Conservation (phyloP, 306 rosid genomes). For the Corylus heterophylla region DNA sequence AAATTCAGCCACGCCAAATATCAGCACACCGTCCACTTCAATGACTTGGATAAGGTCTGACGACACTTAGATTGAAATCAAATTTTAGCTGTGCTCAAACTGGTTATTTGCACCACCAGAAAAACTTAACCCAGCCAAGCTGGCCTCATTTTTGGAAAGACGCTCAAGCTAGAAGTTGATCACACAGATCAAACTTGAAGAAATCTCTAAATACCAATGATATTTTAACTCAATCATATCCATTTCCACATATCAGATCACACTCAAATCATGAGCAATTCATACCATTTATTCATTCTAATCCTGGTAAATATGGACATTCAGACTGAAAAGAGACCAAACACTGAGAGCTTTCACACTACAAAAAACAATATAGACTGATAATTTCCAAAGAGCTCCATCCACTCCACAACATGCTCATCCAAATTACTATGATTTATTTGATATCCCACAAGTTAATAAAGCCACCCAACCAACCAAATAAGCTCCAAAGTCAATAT, state of each 20-base stretch:
- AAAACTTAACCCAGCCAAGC: not conserved
- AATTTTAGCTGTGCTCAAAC: not conserved
- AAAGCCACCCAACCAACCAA: not conserved
- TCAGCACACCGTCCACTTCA: not conserved
- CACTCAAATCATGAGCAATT: not conserved
- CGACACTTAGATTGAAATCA: not conserved
- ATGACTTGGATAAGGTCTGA: not conserved
- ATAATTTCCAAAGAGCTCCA: not conserved
- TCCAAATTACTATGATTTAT: not conserved
- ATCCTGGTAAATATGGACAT: not conserved
- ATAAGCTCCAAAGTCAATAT: not conserved
- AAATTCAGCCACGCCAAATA: not conserved
- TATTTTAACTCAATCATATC: not conserved
- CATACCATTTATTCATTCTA: not conserved
- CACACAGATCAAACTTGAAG: not conserved
- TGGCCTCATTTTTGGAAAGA: not conserved
- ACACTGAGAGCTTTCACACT: not conserved
- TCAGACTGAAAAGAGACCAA: not conserved
- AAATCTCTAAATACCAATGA: not conserved
- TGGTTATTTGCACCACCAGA: not conserved
- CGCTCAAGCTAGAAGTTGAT: not conserved
- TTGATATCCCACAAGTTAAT: not conserved
- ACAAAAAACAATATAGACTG: not conserved
- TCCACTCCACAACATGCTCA: not conserved
- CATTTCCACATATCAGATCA: not conserved